Evolutionary conservation across 2,329 filamentous ascomycete species (phyloP), one percentile per base, ranked within the genome.

Genomic region (Metarhizium rileyi): DNA sequence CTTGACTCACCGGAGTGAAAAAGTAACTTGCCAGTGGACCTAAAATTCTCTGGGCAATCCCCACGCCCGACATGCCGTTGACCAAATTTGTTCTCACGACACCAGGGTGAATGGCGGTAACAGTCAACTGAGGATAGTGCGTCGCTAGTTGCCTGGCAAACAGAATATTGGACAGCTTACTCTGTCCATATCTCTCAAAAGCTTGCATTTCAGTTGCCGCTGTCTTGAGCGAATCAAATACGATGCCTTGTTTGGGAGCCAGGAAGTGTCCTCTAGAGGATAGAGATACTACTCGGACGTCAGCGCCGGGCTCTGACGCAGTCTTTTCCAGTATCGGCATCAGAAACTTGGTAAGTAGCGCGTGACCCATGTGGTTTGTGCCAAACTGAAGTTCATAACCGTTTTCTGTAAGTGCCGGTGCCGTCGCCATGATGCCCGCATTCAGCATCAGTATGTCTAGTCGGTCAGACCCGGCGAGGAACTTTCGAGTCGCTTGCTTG

Each of bases 351-450:
- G 66, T 64, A 12, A 77, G 61, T 3, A 72, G 63, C 5, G 73
- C 70, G 47, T 76, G 72, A 16, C 73, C 72, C 36, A 77, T 55
- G 56, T 76, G 71, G 50, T 77, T 78, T 2, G 67, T 72, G 1
- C 68, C 72, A 51, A 76, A 74, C 51, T 75, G 69, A 9, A 70
- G 53, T 55, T 77, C 75, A 50, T 74, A 76, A 14, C 73, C 72
- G 18, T 76, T 69, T 25, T 59, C 56, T 5, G 70, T 73, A 8
- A 68, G 54, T 2, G 52, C 63, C 0, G 68, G 56, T 2, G 66
- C 59, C 9, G 57, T 48, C 2, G 63, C 66, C 62, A 74, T 69
- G 50, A 72, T 65, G 1, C 74, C 74, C 0, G 72, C 73, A 50
- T 75, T 75, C 45, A 68, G 66, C 41, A 76, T 63, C 8, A 76